Conservation (phyloP, 495 filamentous ascomycete species). For the Talaromyces borbonicus region DNA sequence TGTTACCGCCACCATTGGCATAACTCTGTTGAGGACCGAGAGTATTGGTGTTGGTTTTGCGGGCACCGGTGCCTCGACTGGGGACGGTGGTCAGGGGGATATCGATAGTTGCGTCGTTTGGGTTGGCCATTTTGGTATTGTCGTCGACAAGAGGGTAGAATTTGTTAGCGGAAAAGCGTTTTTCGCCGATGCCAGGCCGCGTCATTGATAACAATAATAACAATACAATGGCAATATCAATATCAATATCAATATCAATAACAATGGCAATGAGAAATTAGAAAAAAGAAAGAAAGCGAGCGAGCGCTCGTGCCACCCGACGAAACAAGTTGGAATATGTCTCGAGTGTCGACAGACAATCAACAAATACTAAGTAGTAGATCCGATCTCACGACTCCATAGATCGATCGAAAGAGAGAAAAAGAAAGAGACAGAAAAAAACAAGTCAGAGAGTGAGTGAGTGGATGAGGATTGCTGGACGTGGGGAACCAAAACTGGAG, state of each 20-base stretch:
- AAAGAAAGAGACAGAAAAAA: too few relatives aligned
- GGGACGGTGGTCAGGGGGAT: constrained; percentile 41
- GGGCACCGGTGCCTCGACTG: constrained; percentile 32
- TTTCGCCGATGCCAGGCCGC: constrained; percentile 24
- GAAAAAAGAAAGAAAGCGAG: not conserved
- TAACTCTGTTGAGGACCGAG: constrained; percentile 14
- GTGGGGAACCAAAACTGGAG: too few relatives aligned
- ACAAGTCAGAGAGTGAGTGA: too few relatives aligned
- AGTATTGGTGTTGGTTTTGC: constrained; percentile 24
- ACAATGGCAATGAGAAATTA: too few relatives aligned
- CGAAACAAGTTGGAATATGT: too few relatives aligned
- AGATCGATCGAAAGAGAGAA: too few relatives aligned
- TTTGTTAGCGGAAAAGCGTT: constrained; percentile 32
- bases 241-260: too few relatives aligned
- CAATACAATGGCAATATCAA: not conserved
- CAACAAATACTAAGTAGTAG: too few relatives aligned
- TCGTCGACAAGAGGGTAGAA: constrained; percentile 40
- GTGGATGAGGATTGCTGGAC: too few relatives aligned
- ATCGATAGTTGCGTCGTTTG: constrained; percentile 50
- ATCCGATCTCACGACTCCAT: too few relatives aligned
- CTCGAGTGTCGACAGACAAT: too few relatives aligned
- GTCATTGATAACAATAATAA: not conserved
- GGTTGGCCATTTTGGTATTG: constrained; percentile 26
- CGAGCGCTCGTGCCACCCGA: too few relatives aligned
- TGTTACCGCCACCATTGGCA: constrained; percentile 16